Conservation (phyloP, 2,329 filamentous ascomycete genomes). For the Ramularia collo-cygni region DNA sequence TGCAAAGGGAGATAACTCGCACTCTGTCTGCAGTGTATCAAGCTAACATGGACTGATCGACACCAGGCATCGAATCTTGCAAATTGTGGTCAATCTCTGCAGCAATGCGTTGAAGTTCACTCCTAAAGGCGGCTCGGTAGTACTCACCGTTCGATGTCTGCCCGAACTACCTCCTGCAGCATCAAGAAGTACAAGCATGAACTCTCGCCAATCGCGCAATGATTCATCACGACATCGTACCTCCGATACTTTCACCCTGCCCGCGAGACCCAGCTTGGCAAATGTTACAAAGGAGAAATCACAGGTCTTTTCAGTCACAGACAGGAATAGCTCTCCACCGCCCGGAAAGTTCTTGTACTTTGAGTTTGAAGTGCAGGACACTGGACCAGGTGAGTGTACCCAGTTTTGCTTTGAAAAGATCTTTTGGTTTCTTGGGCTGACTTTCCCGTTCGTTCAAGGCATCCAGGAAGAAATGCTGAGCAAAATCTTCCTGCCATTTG, state of each 20-base stretch:
- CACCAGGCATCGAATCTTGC: constrained; percentile 51
- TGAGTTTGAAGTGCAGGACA: constrained; percentile 84
- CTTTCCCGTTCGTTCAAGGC: too few species aligned
- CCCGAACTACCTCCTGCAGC: constrained; percentile 41
- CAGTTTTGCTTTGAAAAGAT: too few species aligned
- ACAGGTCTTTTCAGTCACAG: not conserved
- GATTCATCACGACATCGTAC: not conserved
- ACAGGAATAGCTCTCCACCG: constrained; percentile 27
- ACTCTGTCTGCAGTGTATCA: too few species aligned
- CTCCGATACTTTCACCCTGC: not conserved
- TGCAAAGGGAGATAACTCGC: too few species aligned
- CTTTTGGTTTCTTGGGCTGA: too few species aligned
- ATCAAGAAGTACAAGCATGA: not conserved
- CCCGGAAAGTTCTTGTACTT: constrained; percentile 65
- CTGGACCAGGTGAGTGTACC: constrained; percentile 76
- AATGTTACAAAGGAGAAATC: constrained; percentile 1
- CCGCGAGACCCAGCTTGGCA: not conserved
- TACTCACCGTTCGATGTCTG: constrained; percentile 67
- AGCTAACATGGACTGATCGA: too few species aligned
- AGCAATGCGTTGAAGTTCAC: constrained; percentile 93
- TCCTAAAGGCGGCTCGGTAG: constrained; percentile 65
- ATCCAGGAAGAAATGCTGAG: constrained; percentile 71
- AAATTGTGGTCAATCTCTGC: constrained; percentile 86
- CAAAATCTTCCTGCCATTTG: constrained; percentile 87
- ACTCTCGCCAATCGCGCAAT: not conserved